Evolutionary conservation across 2,329 filamentous ascomycete species (phyloP), one percentile per base, ranked within the genome.

Genomic region (Bretziella fagacearum): DNA sequence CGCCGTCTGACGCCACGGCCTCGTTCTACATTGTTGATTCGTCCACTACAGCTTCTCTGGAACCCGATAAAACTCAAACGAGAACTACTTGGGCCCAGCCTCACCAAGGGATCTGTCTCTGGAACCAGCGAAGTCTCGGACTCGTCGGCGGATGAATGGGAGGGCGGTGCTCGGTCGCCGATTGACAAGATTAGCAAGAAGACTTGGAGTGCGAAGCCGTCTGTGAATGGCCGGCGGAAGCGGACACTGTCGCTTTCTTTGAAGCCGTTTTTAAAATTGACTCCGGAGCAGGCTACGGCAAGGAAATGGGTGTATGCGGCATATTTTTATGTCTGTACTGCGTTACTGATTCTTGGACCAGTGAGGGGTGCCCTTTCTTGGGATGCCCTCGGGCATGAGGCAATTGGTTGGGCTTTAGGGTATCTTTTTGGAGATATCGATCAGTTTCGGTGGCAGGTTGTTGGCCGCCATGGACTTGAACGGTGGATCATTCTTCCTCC

Each of bases 371-470:
- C 84, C 54, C 75, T 96, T 43, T 64, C 71, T 32, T 62, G 64
- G 36, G 68, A 73, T 52, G 86, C 85, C 11, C 67, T 98, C 1
- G 77, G 75, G 13, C 65, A 77, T 44, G 91, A 98, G 55, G 86
- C 91, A 0, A 74, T 98, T 37, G 84, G 89, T 2, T 98, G 91
- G 91, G 87, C 85, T 0, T 62, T 95, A 8, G 81, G 84, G 2
- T 98, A 98, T 60, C 65, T 95, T 2, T 74, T 96, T 52, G 87
- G 89, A 10, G 82, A 93, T 55, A 58, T 87, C 8, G 70, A 74
- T 0, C 70, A 68, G 56, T 76, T 95, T 54, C 73, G 86, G 20
- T 78, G 81, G 58, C 70, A 81, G 59, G 72, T 89, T 6, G 68
- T 84, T 13, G 72, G 70, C 51, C 70, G 74, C 51, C 76, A 81